phyloP scores from a whole-genome alignment of 352 stramenopile species.

The Phytophthora megakarya region DNA sequence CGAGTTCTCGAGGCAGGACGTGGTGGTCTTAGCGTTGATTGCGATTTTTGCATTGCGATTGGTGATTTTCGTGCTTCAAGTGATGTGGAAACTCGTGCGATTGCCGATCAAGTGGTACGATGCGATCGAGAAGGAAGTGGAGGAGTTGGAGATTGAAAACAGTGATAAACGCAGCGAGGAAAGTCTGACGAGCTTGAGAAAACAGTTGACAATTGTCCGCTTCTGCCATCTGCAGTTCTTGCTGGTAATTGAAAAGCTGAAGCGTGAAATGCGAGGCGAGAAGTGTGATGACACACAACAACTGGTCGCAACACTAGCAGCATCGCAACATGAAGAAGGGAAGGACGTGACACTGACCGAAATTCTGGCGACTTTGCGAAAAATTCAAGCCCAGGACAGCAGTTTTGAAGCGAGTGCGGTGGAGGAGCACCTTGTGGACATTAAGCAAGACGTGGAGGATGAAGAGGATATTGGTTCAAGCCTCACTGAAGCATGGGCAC shows the following conservation, averaged over 20 bases:
- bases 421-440: slow-evolving; percentile 33
- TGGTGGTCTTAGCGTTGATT: slow-evolving; percentile 47
- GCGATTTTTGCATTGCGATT: slow-evolving; percentile 40
- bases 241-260: slow-evolving; percentile 50
- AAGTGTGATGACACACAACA: slow-evolving; percentile 37
- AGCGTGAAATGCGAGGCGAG: slow-evolving; percentile 42
- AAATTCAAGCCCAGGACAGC: slow-evolving; percentile 43
- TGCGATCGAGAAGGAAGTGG: slow-evolving; percentile 1
- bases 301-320: slow-evolving; percentile 38
- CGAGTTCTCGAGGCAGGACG: slow-evolving; percentile 50
- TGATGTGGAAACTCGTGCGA: slow-evolving; percentile 36
- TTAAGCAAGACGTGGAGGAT: slow-evolving; percentile 34
- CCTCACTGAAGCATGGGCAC: slow-evolving; percentile 32
- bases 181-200: slow-evolving; percentile 9
- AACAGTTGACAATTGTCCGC: slow-evolving; percentile 37
- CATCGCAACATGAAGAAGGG: slow-evolving; percentile 20
- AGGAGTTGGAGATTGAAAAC: neutral
- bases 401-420: slow-evolving; percentile 32
- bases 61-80: slow-evolving; percentile 28
- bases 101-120: slow-evolving; percentile 35
- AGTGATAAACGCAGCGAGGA: slow-evolving; percentile 3
- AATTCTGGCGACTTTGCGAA: slow-evolving; percentile 39
- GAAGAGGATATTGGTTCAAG: slow-evolving; percentile 24
- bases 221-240: slow-evolving; percentile 55
- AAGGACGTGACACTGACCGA: slow-evolving; percentile 39